phyloP scores from a whole-genome alignment of 73 alveolate genomes.

The Durusdinium trenchii region DNA sequence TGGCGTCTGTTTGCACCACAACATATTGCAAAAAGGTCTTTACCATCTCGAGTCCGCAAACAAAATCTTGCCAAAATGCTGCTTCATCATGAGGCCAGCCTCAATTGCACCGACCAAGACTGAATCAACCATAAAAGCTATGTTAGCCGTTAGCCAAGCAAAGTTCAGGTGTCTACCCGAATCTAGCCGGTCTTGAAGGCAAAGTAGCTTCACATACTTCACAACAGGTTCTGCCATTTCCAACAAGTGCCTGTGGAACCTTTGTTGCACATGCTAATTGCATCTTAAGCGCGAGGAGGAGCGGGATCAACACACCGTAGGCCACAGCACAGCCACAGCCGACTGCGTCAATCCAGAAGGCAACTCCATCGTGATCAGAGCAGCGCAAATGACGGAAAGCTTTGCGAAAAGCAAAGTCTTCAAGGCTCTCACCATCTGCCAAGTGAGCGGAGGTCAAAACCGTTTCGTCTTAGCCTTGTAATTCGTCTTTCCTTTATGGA shows the following conservation, averaged over 20 bases:
- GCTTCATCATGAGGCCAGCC: constrained; percentile 8
- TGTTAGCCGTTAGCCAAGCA: not conserved
- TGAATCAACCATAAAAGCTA: not conserved
- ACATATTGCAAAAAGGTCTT: no score
- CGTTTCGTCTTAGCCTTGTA: no score
- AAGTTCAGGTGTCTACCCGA: not conserved
- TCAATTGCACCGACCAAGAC: not conserved
- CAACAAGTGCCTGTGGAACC: no score
- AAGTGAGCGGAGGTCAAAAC: no score
- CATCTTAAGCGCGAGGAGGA: not conserved
- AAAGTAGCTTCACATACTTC: no score
- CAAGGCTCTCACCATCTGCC: constrained; percentile 32
- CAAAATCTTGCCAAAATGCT: not conserved
- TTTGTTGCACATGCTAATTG: no score
- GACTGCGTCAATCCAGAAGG: not conserved
- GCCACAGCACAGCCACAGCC: constrained; percentile 2
- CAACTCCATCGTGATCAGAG: not conserved
- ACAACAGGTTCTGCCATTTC: no score
- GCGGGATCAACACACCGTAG: not conserved
- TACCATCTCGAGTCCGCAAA: no score
- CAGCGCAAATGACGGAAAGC: not conserved
- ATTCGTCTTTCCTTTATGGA: no score
- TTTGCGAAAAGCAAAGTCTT: not conserved
- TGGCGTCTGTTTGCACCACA: no score
- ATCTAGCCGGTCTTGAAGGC: not conserved